Conservation (phyloP, 768 basidiomycete species). For the Trichaptum fuscoviolaceum region DNA sequence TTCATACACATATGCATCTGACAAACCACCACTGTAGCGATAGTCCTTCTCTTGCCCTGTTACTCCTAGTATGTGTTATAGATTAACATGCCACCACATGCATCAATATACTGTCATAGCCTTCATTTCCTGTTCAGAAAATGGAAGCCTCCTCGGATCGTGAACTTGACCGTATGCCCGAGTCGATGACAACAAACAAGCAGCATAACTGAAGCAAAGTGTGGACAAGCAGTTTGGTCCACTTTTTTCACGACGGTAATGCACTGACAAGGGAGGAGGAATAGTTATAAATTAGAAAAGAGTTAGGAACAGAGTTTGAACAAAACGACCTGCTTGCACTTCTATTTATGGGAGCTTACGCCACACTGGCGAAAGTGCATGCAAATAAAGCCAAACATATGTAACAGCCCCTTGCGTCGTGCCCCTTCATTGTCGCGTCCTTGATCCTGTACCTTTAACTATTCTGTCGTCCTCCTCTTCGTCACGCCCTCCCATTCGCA, state of each 20-base stretch:
- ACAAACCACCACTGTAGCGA: neutral
- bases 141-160: neutral
- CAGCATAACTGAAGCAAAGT: neutral
- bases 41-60: neutral
- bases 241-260: too few species aligned
- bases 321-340: too few species aligned
- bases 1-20: neutral
- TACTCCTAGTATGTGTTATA: neutral
- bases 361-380: neutral
- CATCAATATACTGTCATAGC: neutral
- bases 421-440: constrained; percentile 4
- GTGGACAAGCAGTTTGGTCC: neutral
- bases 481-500: neutral
- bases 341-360: neutral
- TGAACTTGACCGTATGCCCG: neutral
- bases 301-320: too few species aligned
- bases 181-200: neutral
- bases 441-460: constrained; percentile 3
- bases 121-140: neutral
- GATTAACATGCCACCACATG: neutral
- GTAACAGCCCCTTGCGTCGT: constrained; percentile 1
- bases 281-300: too few species aligned
- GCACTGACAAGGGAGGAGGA: neutral
- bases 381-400: constrained; percentile 4
- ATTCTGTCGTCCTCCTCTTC: neutral